Base-by-base conservation (phyloP, 345 rosid species). In the Pugionium dolabratum region DNA sequence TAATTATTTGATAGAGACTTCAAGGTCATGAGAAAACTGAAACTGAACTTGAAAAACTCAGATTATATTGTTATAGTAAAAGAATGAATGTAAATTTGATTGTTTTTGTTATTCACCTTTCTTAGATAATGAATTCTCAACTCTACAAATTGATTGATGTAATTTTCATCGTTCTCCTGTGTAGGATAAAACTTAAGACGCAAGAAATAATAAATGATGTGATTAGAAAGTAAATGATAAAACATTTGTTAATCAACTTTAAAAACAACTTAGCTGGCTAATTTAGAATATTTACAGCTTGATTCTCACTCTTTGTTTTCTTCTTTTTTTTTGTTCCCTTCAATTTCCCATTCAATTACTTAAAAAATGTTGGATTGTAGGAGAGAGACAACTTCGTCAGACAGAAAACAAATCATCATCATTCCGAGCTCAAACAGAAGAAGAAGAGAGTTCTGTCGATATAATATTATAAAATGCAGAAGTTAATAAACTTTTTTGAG, bases 301-400 rank as follows among this genome's bases (percentile, higher is more conserved):
- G 68, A 70, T 60, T 69, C 64, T 51, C 69, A 39, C 68, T 50
- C 49, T 40, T 31, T 54, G 10, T 50, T 41, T 45, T 44, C n/a
- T 2, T 31, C 41, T 58, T 26, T 46, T 36, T 43, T n/a, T 9
- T 9, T 25, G 4, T 43, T 37, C 51, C 4, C 18, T 26, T 44
- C 18, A 48, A 39, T 7, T 52, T 52, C 39, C 10, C 37, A 34
- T 31, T 35, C 36, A 28, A 32, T 4, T 31, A 51, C 18, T 44
- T 33, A 39, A 39, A 11, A n/a, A 33, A 49, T 18, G 18, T 18
- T 18, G 18, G 51, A 62, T 47, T 39, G 47, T 74, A 48, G 36
- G 18, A 18, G 75, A 54, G 71, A 67, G 85, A 79, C 83, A 78
- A 60, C 27, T 48, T 72, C 77, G 79, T 75, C 85, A 77, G 83